These are phyloP conservation scores for Ascomycota sp. DNA, from an alignment of 2,329 filamentous ascomycete species.

Conservation along the genomic window DNA sequence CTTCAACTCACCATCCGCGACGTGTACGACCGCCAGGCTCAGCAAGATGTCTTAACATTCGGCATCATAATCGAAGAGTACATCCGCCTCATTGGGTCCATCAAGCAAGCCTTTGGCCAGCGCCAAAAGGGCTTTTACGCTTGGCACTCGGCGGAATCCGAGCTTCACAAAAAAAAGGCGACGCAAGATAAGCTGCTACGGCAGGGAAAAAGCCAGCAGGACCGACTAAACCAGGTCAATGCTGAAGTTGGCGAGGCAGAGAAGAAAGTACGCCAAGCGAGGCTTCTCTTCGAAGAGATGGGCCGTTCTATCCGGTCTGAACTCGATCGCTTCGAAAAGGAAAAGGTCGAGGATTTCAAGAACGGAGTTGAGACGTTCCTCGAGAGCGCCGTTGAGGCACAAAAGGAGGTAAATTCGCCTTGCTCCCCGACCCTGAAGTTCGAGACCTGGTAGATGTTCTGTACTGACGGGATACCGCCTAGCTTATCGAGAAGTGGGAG, in stretches of 20 bases:
- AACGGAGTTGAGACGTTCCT: slow-evolving; percentile 92
- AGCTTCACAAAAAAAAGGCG: slow-evolving; percentile 70
- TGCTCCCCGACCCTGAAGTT: neutral
- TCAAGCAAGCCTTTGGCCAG: slow-evolving; percentile 81
- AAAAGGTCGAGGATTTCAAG: slow-evolving; percentile 99
- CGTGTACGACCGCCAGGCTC: slow-evolving; percentile 85
- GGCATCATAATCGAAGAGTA: slow-evolving; percentile 98
- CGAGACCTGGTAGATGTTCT: neutral
- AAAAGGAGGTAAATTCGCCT: slow-evolving; percentile 60
- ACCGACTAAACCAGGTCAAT: slow-evolving; percentile 74
- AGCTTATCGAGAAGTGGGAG: slow-evolving; percentile 80
- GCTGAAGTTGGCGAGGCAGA: slow-evolving; percentile 92
- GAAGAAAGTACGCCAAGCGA: slow-evolving; percentile 71
- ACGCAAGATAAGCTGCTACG: slow-evolving; percentile 86
- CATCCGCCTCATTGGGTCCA: slow-evolving; percentile 80
- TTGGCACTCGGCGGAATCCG: slow-evolving; percentile 79
- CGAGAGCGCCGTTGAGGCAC: slow-evolving; percentile 88
- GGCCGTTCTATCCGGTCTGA: slow-evolving; percentile 76
- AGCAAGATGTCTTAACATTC: slow-evolving; percentile 87
- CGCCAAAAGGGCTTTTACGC: slow-evolving; percentile 88
- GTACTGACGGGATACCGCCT: slow-evolving; percentile 4
- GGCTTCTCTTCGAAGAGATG: slow-evolving; percentile 91
- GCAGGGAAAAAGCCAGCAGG: slow-evolving; percentile 88
- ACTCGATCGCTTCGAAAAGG: slow-evolving; percentile 78
- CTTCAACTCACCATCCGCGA: slow-evolving; percentile 85